Evolutionary conservation across 108 stramenopile genomes (phyloP).

Genomic region (Pseudonitzschia delicatissima): DNA sequence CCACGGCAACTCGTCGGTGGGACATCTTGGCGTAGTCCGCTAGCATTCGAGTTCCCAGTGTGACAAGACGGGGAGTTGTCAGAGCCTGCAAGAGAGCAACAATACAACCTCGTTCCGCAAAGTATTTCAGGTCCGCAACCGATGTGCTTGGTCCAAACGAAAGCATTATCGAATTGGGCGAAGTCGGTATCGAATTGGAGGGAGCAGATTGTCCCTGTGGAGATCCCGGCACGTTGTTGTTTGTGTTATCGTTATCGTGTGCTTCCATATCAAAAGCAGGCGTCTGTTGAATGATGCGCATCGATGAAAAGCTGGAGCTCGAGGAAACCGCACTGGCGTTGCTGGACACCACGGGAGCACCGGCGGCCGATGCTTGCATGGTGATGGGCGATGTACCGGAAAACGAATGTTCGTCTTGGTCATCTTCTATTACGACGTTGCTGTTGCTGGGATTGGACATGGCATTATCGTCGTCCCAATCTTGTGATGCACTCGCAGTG

Average conservation of each 20-base stretch:
- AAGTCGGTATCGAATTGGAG: conserved; percentile 34
- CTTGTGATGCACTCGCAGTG: conserved; percentile 17
- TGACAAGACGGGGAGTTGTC: conserved; percentile 71
- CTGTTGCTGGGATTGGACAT: neutral
- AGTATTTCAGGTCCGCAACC: conserved; percentile 80
- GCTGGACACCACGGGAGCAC: conserved; percentile 7
- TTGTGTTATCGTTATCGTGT: neutral
- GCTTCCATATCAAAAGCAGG: conserved; percentile 52
- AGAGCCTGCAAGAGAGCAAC: conserved; percentile 74
- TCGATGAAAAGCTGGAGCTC: conserved; percentile 15
- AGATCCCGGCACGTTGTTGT: conserved; percentile 11
- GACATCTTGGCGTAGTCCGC: conserved; percentile 91
- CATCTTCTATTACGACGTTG: conserved; percentile 22
- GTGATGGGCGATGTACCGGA: neutral
- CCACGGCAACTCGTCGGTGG: conserved; percentile 80
- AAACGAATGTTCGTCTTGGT: conserved; percentile 16
- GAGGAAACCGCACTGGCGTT: conserved; percentile 32
- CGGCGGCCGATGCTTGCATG: conserved; percentile 15
- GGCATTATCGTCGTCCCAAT: conserved; percentile 20
- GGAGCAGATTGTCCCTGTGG: conserved; percentile 13
- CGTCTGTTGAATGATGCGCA: conserved; percentile 46
- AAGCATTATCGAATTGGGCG: conserved; percentile 53
- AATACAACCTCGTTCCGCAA: conserved; percentile 84
- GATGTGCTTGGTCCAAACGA: conserved; percentile 79
- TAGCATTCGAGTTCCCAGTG: conserved; percentile 79